Evolutionary conservation across 768 basidiomycete genomes (phyloP), one percentile per base, ranked within the genome.

Genomic region (Pleurotus pulmonarius): DNA sequence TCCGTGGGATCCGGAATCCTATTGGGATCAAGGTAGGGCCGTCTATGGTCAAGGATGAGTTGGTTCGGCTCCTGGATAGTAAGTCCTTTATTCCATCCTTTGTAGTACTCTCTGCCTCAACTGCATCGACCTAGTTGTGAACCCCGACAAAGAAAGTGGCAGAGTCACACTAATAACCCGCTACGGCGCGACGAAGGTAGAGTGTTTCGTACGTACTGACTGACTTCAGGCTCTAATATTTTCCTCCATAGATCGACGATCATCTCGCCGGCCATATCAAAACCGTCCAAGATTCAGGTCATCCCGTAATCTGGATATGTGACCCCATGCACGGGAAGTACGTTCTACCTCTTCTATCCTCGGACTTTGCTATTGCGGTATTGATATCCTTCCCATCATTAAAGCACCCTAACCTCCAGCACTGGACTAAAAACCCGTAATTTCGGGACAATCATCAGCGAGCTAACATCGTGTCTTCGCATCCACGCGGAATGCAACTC

Each of bases 301-400:
- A 98, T 67, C 90, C 90, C 1, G 94, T 97, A 2, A 83, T 87
- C 7, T 98, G 95, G 94, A 82, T 95, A 49, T 95, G 92, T 65
- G 97, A 98, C 71, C 94, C 95, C 2, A 98, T 98, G 96, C 96
- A 98, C 63, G 96, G 95, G 75, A 97, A 98, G 93, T 94, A 65
- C 63, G 90, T 79, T 29, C 26, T 34, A 8, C 9, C 9, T 34
- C 29, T 34, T 34, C 8, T 34, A 34, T 3, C 9, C 20, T 20
- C 20, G 20, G 20, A 20, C 20, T 3, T 20, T 20, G 20, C n/a
- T n/a, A n/a, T 34, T 9, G 29, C 29, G 11, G 11, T 34, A 34
- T 11, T 34, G 29, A 34, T 34, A 34, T 34, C 7, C 29, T 9
- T 34, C 29, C 29, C 4, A 9, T 34, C 3, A 11, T 34, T 9